phyloP scores from a whole-genome alignment of 805 yeast species.

The Monosporozyma yasuniensis region DNA sequence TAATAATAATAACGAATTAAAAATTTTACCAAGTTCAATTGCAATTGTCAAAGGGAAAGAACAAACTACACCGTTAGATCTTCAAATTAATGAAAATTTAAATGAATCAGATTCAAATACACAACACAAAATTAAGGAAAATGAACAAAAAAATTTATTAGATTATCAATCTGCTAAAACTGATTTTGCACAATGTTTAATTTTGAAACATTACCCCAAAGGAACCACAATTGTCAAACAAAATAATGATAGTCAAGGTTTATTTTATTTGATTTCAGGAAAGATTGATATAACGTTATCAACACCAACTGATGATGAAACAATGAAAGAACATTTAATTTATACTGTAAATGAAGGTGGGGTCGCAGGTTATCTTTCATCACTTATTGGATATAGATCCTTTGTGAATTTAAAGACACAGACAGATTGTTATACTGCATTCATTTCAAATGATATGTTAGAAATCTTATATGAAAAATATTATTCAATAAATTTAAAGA shows the following conservation, averaged over 20 bases:
- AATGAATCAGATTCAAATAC: neutral
- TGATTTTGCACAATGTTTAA: conserved; percentile 53
- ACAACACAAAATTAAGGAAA: neutral
- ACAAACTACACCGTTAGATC: neutral
- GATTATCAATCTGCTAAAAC: conserved; percentile 45
- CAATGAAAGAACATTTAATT: conserved; percentile 19
- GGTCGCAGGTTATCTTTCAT: conserved; percentile 77
- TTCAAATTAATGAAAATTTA: neutral
- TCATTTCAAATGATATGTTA: conserved; percentile 52
- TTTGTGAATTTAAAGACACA: conserved; percentile 62
- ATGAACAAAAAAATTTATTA: conserved; percentile 7
- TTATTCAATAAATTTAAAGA: conserved; percentile 64
- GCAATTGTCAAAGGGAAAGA: conserved; percentile 10
- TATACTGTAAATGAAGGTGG: conserved; percentile 69
- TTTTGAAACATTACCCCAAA: conserved; percentile 43
- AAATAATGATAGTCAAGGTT: conserved; percentile 59
- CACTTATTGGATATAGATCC: conserved; percentile 71
- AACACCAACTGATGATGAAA: neutral
- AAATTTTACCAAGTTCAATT: conserved; percentile 22
- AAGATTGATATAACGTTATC: conserved; percentile 44
- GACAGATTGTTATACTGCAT: conserved; percentile 58
- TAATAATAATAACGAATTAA: conserved; percentile 4
- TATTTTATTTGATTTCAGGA: conserved; percentile 77
- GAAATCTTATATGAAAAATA: conserved; percentile 64
- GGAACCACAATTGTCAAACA: conserved; percentile 54